Evolutionary conservation across 495 filamentous ascomycete species (phyloP).

Genomic region (Daldinia concentrica): DNA sequence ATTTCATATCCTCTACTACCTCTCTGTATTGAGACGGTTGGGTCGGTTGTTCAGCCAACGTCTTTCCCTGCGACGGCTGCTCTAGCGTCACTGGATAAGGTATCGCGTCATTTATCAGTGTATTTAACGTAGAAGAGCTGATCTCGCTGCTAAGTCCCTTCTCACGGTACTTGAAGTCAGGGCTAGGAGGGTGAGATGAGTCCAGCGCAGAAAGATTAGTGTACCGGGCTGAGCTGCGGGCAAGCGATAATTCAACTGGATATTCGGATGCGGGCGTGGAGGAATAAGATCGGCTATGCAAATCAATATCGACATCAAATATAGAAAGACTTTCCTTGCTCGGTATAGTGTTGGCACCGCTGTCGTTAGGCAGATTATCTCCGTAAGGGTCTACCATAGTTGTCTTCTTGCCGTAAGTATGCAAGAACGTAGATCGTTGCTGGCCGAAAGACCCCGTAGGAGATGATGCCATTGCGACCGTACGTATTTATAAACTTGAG

Average conservation of each 20-base stretch:
- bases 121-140: neutral
- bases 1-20: neutral
- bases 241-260: neutral
- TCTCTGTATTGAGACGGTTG: neutral
- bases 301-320: neutral
- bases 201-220: neutral
- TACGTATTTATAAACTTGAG: neutral
- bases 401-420: constrained; percentile 6
- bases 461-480: neutral
- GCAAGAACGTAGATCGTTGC: neutral
- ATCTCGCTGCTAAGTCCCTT: neutral
- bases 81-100: neutral
- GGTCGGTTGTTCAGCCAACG: neutral
- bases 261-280: neutral
- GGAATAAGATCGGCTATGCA: neutral
- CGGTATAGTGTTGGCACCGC: neutral
- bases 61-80: neutral
- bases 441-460: neutral
- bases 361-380: neutral
- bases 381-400: constrained; percentile 3
- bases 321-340: neutral
- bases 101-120: neutral
- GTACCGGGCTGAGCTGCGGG: neutral
- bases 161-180: neutral
- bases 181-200: neutral